Percentiles rank a stretch among this genome's conserved stretches.
These are phyloP conservation scores for Suillus subaureus DNA, from an alignment of 768 basidiomycete species.

Conservation along the genomic window DNA sequence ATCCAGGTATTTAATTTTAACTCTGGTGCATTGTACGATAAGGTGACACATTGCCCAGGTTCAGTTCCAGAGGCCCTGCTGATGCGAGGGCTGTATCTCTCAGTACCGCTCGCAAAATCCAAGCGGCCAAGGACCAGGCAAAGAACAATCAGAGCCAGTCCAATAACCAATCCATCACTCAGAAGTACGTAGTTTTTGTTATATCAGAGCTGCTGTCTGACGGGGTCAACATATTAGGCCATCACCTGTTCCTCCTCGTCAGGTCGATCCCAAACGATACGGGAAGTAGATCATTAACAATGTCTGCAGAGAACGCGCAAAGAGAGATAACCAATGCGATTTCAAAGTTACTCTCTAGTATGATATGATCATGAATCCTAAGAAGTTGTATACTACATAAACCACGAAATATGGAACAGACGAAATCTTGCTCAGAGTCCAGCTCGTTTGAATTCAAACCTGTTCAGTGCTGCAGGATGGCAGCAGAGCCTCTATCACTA, in stretches of 20 bases:
- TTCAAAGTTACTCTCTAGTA: neutral
- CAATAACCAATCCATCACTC: neutral
- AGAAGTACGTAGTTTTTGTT: neutral
- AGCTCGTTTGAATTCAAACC: no score
- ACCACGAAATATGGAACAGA: neutral
- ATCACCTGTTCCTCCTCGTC: neutral
- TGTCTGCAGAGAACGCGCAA: neutral
- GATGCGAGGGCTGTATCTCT: neutral
- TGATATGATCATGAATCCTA: neutral
- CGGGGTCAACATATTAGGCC: neutral
- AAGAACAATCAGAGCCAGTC: neutral
- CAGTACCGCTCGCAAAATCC: neutral
- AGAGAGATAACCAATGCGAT: neutral
- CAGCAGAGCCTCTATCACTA: neutral
- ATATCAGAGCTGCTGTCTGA: neutral
- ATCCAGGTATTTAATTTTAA: neutral
- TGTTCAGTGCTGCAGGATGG: neutral
- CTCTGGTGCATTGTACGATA: neutral
- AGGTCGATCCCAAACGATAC: neutral
- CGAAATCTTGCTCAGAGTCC: no score
- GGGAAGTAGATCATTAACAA: no score
- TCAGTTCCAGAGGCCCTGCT: neutral
- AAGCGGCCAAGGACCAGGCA: neutral
- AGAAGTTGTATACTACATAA: neutral
- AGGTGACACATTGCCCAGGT: neutral